These are phyloP conservation scores for Ophiostoma sp. DNA, from an alignment of 2,329 filamentous ascomycete genomes.

Conservation along the genomic window DNA sequence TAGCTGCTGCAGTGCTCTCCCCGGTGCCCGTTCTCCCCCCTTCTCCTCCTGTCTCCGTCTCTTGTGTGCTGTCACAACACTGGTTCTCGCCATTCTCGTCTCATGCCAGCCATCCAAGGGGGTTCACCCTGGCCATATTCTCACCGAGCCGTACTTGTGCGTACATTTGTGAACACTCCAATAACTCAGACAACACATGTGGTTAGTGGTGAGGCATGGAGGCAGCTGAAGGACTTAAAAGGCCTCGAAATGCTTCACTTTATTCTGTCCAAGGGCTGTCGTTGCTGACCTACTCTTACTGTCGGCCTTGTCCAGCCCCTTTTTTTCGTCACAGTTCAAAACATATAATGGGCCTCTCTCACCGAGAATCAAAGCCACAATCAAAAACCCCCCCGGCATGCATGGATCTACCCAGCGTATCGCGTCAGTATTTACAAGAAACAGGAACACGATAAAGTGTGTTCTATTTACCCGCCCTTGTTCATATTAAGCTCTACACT, in stretches of 20 bases:
- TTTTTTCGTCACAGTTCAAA: neutral
- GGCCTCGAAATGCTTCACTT: neutral
- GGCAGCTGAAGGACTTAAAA: slow-evolving; percentile 2
- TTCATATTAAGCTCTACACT: neutral
- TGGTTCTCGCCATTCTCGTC: neutral
- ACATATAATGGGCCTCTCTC: neutral
- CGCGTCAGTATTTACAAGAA: neutral
- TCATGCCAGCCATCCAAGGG: neutral
- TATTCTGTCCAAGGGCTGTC: neutral
- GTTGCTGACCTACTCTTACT: neutral
- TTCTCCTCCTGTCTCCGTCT: neutral
- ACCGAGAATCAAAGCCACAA: neutral
- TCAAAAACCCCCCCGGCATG: neutral
- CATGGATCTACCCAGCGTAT: neutral
- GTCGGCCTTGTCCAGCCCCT: neutral
- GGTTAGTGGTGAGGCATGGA: neutral
- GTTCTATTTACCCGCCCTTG: neutral
- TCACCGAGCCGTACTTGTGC: slow-evolving; percentile 6
- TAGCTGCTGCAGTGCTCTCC: neutral
- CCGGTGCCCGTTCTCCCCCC: too few species aligned
- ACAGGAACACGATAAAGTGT: neutral
- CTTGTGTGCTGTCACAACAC: neutral
- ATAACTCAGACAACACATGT: neutral
- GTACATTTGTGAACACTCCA: neutral
- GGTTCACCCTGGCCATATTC: neutral